Conservation (phyloP, 2,329 filamentous ascomycete species). For the Xylaria sp. region DNA sequence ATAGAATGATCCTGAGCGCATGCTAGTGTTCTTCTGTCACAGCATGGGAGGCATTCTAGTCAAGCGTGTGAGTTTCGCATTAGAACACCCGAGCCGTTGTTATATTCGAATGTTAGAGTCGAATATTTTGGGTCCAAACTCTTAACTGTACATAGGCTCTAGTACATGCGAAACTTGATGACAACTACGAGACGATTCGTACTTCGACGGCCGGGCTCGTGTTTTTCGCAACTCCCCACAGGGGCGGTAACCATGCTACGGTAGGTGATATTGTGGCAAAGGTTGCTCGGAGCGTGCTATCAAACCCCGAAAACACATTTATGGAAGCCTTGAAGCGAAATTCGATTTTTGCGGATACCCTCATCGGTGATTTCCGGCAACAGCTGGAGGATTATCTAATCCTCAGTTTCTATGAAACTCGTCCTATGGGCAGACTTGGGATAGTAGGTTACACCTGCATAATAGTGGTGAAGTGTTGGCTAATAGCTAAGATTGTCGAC, state of each 20-base stretch:
- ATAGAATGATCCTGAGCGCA: background rate
- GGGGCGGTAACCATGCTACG: background rate
- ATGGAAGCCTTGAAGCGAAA: slow-evolving; percentile 2
- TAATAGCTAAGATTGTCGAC: background rate
- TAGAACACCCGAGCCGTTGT: background rate
- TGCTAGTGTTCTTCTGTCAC: background rate
- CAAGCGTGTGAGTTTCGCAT: background rate
- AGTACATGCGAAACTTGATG: background rate
- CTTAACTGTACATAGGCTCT: background rate
- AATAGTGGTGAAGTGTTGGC: background rate
- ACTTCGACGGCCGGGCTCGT: background rate
- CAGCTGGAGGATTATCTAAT: background rate
- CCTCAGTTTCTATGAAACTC: background rate
- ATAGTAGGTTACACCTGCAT: background rate
- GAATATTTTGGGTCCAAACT: background rate
- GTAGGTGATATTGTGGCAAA: background rate
- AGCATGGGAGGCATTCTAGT: background rate
- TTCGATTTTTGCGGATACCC: background rate
- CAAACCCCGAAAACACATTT: background rate
- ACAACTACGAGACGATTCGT: background rate
- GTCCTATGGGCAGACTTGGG: background rate
- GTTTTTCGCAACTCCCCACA: slow-evolving; percentile 1
- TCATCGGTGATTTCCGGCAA: background rate
- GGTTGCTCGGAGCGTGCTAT: background rate
- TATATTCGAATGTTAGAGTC: background rate